Conservation (phyloP, 805 yeast species). For the Saturnispora zaruensis region DNA sequence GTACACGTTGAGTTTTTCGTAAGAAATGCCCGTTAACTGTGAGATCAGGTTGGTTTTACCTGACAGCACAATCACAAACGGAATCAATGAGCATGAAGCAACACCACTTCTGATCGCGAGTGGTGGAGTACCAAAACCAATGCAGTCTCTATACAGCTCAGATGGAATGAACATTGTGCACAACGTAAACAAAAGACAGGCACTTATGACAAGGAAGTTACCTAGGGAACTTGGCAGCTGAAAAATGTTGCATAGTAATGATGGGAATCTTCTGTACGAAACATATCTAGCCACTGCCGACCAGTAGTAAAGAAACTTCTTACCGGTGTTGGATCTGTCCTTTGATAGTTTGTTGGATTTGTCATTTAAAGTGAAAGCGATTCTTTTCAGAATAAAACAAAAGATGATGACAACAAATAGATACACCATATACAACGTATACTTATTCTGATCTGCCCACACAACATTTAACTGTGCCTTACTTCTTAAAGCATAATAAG, state of each 20-base stretch:
- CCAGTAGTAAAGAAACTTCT: constrained; percentile 15
- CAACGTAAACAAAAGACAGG: constrained; percentile 29
- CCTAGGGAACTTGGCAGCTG: constrained; percentile 34
- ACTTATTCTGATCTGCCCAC: constrained; percentile 26
- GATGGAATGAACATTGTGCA: constrained; percentile 36
- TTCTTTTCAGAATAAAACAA: constrained; percentile 28
- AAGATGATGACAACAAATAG: constrained; percentile 32
- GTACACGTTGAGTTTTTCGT: constrained; percentile 44
- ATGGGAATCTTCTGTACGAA: constrained; percentile 28
- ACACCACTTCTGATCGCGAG: constrained; percentile 45
- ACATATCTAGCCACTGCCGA: constrained; percentile 27
- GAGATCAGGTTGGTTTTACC: constrained; percentile 47
- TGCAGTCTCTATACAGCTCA: constrained; percentile 42
- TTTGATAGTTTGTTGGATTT: constrained; percentile 4
- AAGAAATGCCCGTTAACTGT: constrained; percentile 42
- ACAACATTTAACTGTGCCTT: constrained; percentile 27
- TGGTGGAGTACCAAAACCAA: constrained; percentile 53
- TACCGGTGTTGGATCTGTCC: constrained; percentile 3
- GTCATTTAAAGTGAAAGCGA: constrained; percentile 17
- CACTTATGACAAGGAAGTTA: constrained; percentile 26
- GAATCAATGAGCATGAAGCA: constrained; percentile 41
- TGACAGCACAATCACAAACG: constrained; percentile 40
- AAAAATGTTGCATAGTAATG: constrained; percentile 26
- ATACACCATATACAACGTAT: constrained; percentile 34
- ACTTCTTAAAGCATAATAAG: constrained; percentile 17